Evolutionary conservation across 345 rosid species (phyloP).

Genomic region (Hypericum perforatum): DNA sequence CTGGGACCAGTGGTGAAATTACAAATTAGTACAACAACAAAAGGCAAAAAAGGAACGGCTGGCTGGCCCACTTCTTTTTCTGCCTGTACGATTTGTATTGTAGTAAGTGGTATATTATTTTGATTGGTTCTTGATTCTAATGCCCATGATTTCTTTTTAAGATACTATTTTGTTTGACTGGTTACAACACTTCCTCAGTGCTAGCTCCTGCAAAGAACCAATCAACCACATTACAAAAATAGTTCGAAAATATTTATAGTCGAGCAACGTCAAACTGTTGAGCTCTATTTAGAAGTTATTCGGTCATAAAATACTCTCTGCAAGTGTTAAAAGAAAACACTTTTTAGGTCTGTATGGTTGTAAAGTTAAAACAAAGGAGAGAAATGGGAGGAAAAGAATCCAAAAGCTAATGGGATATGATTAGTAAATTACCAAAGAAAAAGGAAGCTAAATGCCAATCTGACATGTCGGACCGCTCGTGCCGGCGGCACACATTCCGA

Average conservation of each 20-base stretch:
- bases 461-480: conserved; percentile 80
- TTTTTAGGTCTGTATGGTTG: not conserved
- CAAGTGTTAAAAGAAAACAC: not conserved
- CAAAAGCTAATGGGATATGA: conserved; percentile 8
- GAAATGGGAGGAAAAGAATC: conserved; percentile 9
- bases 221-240: too few species aligned
- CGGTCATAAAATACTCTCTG: too few species aligned
- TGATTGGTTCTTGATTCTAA: not conserved
- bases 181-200: too few species aligned
- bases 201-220: conserved; percentile 1
- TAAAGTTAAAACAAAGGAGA: not conserved
- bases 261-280: too few species aligned
- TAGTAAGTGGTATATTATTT: conserved; percentile 29
- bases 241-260: too few species aligned
- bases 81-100: conserved; percentile 43
- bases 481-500: conserved; percentile 62
- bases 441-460: conserved; percentile 58
- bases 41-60: conserved; percentile 15
- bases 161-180: too few species aligned
- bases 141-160: conserved; percentile 3
- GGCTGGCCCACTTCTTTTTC: conserved; percentile 39
- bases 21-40: conserved; percentile 24
- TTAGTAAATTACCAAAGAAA: conserved; percentile 19
- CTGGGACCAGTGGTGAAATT: conserved; percentile 21
- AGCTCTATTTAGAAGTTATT: too few species aligned